Conservation (phyloP, 2,329 filamentous ascomycete genomes). For the Penicillium sp. region DNA sequence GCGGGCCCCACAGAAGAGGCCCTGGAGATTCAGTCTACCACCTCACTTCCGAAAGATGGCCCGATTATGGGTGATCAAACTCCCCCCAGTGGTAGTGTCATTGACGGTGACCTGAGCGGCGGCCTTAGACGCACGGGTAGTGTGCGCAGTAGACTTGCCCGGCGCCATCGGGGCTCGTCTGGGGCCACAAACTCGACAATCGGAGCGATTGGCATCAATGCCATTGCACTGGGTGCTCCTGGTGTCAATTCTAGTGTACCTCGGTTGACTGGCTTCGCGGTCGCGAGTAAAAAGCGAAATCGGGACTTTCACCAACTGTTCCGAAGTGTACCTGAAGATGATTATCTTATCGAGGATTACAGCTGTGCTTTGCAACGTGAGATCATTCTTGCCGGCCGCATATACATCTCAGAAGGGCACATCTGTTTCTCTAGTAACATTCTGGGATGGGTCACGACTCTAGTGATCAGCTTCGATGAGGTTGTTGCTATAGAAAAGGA, state of each 20-base stretch:
- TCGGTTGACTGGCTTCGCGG: conserved; percentile 89
- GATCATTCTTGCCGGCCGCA: conserved; percentile 86
- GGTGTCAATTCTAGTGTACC: conserved; percentile 60
- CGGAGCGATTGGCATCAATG: conserved; percentile 70
- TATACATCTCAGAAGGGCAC: conserved; percentile 96
- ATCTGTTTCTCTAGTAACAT: conserved; percentile 99
- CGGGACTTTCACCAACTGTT: conserved; percentile 92
- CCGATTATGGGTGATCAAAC: conserved; percentile 58
- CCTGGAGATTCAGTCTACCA: conserved; percentile 31
- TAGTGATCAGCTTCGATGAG: conserved; percentile 98
- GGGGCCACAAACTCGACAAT: conserved; percentile 68
- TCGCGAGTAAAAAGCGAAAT: conserved; percentile 94
- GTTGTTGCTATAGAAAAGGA: conserved; percentile 96
- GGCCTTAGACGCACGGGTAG: conserved; percentile 65
- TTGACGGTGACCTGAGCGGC: conserved; percentile 59
- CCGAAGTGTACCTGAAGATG: conserved; percentile 94
- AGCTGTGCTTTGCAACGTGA: conserved; percentile 94
- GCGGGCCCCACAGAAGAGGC: conserved; percentile 45
- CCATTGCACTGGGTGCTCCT: conserved; percentile 67
- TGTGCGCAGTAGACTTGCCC: conserved; percentile 63
- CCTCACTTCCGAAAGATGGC: conserved; percentile 30
- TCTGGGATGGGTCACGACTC: conserved; percentile 92
- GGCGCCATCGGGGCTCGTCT: conserved; percentile 80
- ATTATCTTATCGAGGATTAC: conserved; percentile 97
- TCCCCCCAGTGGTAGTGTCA: conserved; percentile 63